Percentiles rank a stretch among this genome's conserved stretches.
These are phyloP conservation scores for Myxozyma sirexii DNA, from an alignment of 805 yeast genomes.

Conservation along the genomic window DNA sequence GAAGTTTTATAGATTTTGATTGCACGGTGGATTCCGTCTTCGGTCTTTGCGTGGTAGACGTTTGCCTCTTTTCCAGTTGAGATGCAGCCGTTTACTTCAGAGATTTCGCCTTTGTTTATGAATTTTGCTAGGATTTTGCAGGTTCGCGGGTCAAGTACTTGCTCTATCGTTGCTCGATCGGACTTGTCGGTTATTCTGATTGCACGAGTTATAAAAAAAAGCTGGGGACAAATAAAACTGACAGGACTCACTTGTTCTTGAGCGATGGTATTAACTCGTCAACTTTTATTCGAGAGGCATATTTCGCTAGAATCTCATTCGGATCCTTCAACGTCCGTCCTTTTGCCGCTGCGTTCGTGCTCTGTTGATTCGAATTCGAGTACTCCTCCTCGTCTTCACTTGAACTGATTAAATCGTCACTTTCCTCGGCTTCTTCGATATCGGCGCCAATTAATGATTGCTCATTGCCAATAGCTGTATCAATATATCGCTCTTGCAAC, in stretches of 20 bases:
- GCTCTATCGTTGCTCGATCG: conserved; percentile 95
- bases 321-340: conserved; percentile 23
- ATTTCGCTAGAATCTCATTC: conserved; percentile 31
- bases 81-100: conserved; percentile 88
- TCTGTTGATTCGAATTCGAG: background rate
- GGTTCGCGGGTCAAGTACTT: conserved; percentile 94
- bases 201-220: no score
- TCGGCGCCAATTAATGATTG: background rate
- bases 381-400: background rate
- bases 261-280: conserved; percentile 27
- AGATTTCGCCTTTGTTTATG: conserved; percentile 79
- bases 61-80: conserved; percentile 99
- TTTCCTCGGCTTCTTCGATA: conserved; percentile 18
- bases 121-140: conserved; percentile 77
- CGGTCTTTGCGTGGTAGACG: conserved; percentile 75
- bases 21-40: conserved; percentile 61
- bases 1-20: conserved; percentile 96
- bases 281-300: conserved; percentile 34
- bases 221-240: background rate
- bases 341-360: background rate
- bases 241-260: conserved; percentile 22
- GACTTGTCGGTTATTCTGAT: conserved; percentile 63
- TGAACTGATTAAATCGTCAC: conserved; percentile 5
- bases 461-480: background rate
- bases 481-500: background rate